Evolutionary conservation across 768 basidiomycete genomes (phyloP).

Genomic region (Termitomyces sp.): DNA sequence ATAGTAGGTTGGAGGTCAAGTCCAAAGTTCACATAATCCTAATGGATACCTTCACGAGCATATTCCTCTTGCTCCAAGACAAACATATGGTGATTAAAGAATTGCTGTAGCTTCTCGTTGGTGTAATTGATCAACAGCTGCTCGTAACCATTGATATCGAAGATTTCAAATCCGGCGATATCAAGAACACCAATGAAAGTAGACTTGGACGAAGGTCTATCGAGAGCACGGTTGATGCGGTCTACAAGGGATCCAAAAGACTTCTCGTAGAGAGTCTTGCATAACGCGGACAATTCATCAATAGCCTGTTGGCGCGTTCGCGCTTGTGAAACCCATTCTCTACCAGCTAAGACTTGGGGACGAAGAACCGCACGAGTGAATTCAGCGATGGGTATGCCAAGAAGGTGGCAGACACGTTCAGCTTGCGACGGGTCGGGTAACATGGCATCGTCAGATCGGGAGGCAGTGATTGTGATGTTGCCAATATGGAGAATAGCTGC

Average conservation of each 20-base stretch:
- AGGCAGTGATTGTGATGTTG: conserved; percentile 79
- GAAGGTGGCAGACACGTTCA: conserved; percentile 82
- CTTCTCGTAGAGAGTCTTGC: conserved; percentile 97
- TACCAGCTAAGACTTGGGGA: conserved; percentile 87
- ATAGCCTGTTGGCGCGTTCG: conserved; percentile 87
- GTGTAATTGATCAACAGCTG: conserved; percentile 98
- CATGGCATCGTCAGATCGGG: conserved; percentile 71
- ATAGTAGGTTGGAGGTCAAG: conserved; percentile 97
- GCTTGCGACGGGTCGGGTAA: conserved; percentile 83
- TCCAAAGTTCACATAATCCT: conserved; percentile 98
- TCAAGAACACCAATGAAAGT: conserved; percentile 98
- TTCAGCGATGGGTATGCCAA: conserved; percentile 83
- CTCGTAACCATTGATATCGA: conserved; percentile 91
- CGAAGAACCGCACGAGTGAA: conserved; percentile 86
- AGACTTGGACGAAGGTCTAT: conserved; percentile 85
- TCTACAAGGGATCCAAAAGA: conserved; percentile 93
- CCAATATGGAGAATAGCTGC: conserved; percentile 94
- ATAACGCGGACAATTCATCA: conserved; percentile 86
- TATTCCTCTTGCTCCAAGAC: conserved; percentile 99
- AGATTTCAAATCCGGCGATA: conserved; percentile 99
- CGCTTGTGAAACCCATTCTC: conserved; percentile 96
- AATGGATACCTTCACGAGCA: conserved; percentile 90
- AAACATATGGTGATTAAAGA: conserved; percentile 99
- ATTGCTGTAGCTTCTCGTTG: conserved; percentile 97
- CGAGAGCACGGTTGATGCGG: conserved; percentile 89